Evolutionary conservation across 2,329 filamentous ascomycete species (phyloP), one percentile per base, ranked within the genome.

Genomic region (Knufia fluminis): DNA sequence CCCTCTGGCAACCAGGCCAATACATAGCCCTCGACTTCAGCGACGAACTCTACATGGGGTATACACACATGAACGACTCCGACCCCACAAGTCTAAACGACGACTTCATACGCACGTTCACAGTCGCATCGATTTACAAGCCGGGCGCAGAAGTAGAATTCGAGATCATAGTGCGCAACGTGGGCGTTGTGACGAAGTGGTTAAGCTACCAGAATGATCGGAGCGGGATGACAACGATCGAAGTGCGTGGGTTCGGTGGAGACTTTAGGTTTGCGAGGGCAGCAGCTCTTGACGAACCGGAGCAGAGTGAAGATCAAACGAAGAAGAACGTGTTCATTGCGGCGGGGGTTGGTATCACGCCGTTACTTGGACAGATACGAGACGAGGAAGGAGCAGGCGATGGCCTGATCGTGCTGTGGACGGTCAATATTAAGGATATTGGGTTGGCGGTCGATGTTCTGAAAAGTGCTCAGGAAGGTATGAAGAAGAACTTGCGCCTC

Each of bases 91-190:
- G 80, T 57, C 64, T 94, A 14, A 95, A 94, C 59, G 88, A 94
- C 61, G 87, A 95, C 62, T 90, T 80, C 54, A 72, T 92, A 3
- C 73, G 88, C 23, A 94, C 87, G 0, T 94, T 94, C 60, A 94
- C 88, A 1, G 75, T 94, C 0, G 86, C 83, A 1, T 86, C 76
- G 1, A 65, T 70, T 1, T 26, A 28, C 44, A 22, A 8, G 35
- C 26, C 45, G 8, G 16, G 17, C 26, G 16, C 19, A 19, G 52
- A 66, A 49, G 60, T 71, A 31, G 73, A 81, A 58, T 75, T 92
- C 49, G 81, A 90, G 57, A 82, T 94, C 54, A 91, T 85, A 3
- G 77, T 81, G 1, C 69, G 85, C 14, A 79, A 73, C 47, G 77
- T 87, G 39, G 87, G 88, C 0, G 72, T 76, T 0, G 85, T 80